These are phyloP conservation scores for Ogataea neopini DNA, from an alignment of 805 yeast species.

Conservation along the genomic window DNA sequence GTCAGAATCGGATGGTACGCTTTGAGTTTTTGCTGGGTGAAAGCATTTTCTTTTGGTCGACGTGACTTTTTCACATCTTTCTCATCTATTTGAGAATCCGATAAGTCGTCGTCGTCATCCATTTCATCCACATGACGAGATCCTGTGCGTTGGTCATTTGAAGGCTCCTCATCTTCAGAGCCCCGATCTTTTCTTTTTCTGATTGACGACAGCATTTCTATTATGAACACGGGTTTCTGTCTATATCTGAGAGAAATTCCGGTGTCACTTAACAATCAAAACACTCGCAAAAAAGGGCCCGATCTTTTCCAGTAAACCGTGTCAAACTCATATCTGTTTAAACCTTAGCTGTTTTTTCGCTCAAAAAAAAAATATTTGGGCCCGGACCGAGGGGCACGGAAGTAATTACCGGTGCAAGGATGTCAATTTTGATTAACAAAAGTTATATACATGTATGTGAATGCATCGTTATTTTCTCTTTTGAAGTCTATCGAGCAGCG, in stretches of 20 bases:
- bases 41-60: conserved; percentile 64
- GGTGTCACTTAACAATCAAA: background rate
- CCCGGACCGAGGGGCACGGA: background rate
- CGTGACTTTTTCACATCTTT: conserved; percentile 49
- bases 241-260: background rate
- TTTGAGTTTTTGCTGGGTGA: conserved; percentile 55
- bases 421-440: background rate
- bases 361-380: conserved; percentile 2
- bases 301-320: background rate
- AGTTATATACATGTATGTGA: background rate
- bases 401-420: background rate
- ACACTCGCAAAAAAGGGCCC: background rate
- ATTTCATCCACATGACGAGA: conserved; percentile 15
- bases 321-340: background rate
- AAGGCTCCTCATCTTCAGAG: conserved; percentile 14
- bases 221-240: background rate
- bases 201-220: conserved; percentile 16
- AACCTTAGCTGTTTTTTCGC: conserved; percentile 4
- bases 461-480: conserved; percentile 1
- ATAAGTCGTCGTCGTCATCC: conserved; percentile 41
- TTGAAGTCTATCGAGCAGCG: conserved; percentile 13
- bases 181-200: conserved; percentile 19
- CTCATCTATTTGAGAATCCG: conserved; percentile 43
- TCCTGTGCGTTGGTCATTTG: conserved; percentile 9
- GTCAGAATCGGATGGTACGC: conserved; percentile 80